Percentiles rank a stretch among this genome's conserved stretches.
These are phyloP conservation scores for Trypanosoma conorhini DNA, from an alignment of 208 protist genomes.

Conservation along the genomic window DNA sequence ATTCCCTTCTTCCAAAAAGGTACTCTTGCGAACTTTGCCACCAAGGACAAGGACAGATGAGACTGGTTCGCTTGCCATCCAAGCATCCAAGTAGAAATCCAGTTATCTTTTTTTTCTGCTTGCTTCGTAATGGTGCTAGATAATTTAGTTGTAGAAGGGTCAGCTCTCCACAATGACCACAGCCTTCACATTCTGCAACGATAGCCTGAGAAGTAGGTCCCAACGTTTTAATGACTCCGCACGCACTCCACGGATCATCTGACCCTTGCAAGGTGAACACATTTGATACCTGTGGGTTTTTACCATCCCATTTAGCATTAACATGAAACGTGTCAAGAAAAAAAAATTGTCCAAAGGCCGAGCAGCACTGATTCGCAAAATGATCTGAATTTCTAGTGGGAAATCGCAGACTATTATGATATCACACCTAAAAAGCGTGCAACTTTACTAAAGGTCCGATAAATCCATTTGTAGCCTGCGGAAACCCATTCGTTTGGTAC, in stretches of 20 bases:
- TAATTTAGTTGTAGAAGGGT: constrained; percentile 6
- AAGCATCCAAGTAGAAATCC: constrained; percentile 27
- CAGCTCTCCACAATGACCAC: constrained; percentile 45
- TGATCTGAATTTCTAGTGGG: constrained; percentile 26
- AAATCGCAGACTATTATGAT: constrained; percentile 36
- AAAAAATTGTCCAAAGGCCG: constrained; percentile 30
- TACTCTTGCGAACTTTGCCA: neutral
- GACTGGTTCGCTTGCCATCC: constrained; percentile 25
- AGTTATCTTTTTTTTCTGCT: constrained; percentile 24
- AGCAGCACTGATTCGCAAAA: constrained; percentile 44
- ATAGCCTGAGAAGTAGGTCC: constrained; percentile 24
- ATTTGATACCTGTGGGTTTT: constrained; percentile 30
- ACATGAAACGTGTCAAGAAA: constrained; percentile 43
- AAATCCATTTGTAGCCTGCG: constrained; percentile 39
- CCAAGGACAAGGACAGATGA: constrained; percentile 2
- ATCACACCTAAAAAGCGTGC: constrained; percentile 43
- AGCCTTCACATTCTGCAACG: constrained; percentile 38
- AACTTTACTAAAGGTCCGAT: constrained; percentile 42
- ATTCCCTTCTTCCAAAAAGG: constrained; percentile 1
- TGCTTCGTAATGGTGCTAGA: constrained; percentile 16
- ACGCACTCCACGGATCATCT: constrained; percentile 40
- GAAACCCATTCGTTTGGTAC: constrained; percentile 30
- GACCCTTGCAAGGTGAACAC: constrained; percentile 39
- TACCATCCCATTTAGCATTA: constrained; percentile 37
- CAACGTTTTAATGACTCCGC: constrained; percentile 28